These are phyloP conservation scores for Lactifluus hygrophoroides DNA, from an alignment of 768 basidiomycete species.

Conservation along the genomic window DNA sequence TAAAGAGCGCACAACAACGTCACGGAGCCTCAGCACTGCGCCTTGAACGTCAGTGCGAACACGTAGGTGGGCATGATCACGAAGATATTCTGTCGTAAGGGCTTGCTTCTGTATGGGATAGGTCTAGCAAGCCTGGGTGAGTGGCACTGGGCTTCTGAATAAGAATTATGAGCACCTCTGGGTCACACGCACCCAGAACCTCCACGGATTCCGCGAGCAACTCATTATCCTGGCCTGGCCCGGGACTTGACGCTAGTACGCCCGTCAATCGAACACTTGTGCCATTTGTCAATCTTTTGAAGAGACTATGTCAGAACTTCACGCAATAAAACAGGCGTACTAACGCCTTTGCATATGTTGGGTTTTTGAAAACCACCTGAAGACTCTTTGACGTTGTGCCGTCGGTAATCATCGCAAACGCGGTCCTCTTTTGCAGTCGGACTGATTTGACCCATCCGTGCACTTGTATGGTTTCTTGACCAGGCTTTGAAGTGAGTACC, in stretches of 20 bases:
- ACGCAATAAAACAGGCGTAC: constrained; percentile 12
- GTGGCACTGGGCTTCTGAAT: neutral
- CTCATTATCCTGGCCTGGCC: constrained; percentile 44
- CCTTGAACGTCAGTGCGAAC: constrained; percentile 65
- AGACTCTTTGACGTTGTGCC: constrained; percentile 64
- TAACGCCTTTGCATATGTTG: constrained; percentile 27
- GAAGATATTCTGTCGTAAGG: constrained; percentile 67
- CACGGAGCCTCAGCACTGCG: constrained; percentile 68
- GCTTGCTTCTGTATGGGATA: constrained; percentile 93
- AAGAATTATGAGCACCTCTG: constrained; percentile 35
- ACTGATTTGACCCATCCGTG: constrained; percentile 85
- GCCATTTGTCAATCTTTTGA: constrained; percentile 42
- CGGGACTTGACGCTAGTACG: constrained; percentile 37
- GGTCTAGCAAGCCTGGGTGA: constrained; percentile 34
- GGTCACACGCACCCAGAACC: constrained; percentile 48
- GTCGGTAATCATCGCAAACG: constrained; percentile 77
- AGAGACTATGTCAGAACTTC: neutral
- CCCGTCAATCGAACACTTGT: constrained; percentile 46
- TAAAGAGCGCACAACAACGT: constrained; percentile 46
- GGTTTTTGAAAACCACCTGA: constrained; percentile 66
- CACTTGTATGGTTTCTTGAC: constrained; percentile 29
- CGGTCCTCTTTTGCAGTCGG: constrained; percentile 78
- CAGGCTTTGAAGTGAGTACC: constrained; percentile 9
- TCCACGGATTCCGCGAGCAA: constrained; percentile 40
- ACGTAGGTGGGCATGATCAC: constrained; percentile 84